These are phyloP conservation scores for Pugionium cornutum DNA, from an alignment of 345 rosid species.

Conservation along the genomic window DNA sequence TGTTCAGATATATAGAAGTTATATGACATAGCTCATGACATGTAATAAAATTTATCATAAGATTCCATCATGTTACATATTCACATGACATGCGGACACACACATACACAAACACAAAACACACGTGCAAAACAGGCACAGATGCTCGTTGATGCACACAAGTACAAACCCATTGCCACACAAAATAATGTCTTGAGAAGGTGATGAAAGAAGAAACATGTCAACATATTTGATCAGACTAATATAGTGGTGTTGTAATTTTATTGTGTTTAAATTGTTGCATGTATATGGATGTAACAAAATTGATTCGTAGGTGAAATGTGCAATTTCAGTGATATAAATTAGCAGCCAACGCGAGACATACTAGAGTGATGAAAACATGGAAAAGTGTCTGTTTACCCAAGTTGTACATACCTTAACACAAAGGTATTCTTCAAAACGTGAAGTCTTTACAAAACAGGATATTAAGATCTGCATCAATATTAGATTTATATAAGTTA, in stretches of 20 bases:
- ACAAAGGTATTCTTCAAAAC: conserved; percentile 74
- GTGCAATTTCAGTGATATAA: background rate
- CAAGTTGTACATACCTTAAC: conserved; percentile 61
- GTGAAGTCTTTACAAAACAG: conserved; percentile 92
- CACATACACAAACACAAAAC: conserved; percentile 5
- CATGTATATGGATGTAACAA: background rate
- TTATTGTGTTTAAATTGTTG: too few relatives aligned
- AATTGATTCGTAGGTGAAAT: conserved; percentile 1
- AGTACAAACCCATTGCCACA: background rate
- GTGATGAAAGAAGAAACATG: conserved; percentile 5
- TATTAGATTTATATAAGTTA: conserved; percentile 24
- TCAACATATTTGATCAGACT: conserved; percentile 13
- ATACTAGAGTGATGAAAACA: background rate
- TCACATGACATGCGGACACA: background rate
- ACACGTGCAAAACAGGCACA: conserved; percentile 3
- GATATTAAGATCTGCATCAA: conserved; percentile 76
- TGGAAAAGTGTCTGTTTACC: too few relatives aligned
- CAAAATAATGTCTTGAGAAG: background rate
- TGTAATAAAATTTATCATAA: conserved; percentile 12
- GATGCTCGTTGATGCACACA: background rate
- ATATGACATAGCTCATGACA: conserved; percentile 19
- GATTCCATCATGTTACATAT: conserved; percentile 10
- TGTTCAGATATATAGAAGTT: conserved; percentile 42
- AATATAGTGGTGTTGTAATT: background rate
- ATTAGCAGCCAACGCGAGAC: conserved; percentile 2